Evolutionary conservation across 2,329 filamentous ascomycete species (phyloP).

Genomic region (Penicillium vulpinum): DNA sequence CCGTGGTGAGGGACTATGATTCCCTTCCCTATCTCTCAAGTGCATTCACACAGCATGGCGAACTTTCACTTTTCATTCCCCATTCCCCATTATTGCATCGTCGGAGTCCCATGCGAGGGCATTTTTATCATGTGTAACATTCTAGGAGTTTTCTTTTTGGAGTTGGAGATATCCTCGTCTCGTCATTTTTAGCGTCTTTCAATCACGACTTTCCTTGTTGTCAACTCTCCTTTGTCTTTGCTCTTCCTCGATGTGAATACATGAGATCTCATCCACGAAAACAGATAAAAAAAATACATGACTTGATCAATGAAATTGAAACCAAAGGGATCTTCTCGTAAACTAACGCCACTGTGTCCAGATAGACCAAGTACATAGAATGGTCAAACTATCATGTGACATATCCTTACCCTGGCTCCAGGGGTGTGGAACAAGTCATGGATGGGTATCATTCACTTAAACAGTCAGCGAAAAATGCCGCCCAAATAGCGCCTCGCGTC

Average conservation of each 20-base stretch:
- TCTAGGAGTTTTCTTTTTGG: constrained; percentile 13
- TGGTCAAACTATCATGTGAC: too few relatives aligned
- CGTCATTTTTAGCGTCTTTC: constrained; percentile 5
- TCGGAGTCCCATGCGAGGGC: constrained; percentile 7
- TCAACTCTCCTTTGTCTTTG: not conserved
- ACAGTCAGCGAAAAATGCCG: too few relatives aligned
- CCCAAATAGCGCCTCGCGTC: too few relatives aligned
- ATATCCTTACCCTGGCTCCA: too few relatives aligned
- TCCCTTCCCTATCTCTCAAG: not conserved
- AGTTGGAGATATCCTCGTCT: constrained; percentile 12
- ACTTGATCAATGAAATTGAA: not conserved
- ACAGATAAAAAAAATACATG: not conserved
- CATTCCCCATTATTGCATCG: constrained; percentile 12
- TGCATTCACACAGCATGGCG: not conserved
- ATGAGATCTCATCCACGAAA: not conserved
- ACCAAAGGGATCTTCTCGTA: not conserved
- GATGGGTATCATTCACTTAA: too few relatives aligned
- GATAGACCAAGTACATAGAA: not conserved
- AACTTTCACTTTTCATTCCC: not conserved
- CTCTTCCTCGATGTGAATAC: not conserved
- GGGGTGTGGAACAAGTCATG: too few relatives aligned
- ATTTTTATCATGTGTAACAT: constrained; percentile 21
- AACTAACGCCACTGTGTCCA: not conserved
- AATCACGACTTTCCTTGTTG: not conserved
- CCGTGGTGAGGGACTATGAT: constrained; percentile 37